Percentiles rank a stretch among this genome's conserved stretches.
Evolutionary conservation across 2,329 filamentous ascomycete genomes (phyloP).

Genomic region (Aspergillaceae sp.): DNA sequence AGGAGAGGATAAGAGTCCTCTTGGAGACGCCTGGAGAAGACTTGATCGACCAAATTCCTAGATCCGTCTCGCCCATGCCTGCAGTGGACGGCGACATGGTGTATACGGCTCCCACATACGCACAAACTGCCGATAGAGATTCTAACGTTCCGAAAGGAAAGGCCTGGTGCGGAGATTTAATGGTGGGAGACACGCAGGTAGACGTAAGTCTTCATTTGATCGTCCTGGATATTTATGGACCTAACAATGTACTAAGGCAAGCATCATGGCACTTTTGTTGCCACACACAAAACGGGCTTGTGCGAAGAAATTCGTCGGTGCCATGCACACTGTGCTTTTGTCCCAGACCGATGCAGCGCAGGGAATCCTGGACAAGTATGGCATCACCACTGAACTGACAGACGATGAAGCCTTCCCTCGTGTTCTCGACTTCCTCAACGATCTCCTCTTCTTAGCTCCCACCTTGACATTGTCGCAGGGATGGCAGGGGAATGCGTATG

Average conservation of each 20-base stretch:
- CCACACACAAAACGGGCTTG: conserved; percentile 13
- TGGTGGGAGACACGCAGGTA: conserved; percentile 42
- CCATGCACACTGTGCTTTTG: conserved; percentile 12
- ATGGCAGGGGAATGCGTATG: conserved; percentile 27
- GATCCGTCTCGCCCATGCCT: conserved; percentile 26
- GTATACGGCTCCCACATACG: conserved; percentile 15
- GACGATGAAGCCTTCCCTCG: conserved; percentile 37
- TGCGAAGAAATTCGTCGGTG: conserved; percentile 15
- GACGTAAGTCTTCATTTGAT: conserved; percentile 29
- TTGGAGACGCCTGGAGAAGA: conserved; percentile 33
- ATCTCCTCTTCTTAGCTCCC: conserved; percentile 41
- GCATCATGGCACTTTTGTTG: conserved; percentile 23
- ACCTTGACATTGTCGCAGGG: conserved; percentile 33
- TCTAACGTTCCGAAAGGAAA: conserved; percentile 31
- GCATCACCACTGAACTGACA: conserved; percentile 24
- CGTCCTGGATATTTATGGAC: too few relatives aligned
- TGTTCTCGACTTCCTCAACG: conserved; percentile 38
- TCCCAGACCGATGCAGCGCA: conserved; percentile 18
- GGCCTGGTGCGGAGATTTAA: conserved; percentile 39
- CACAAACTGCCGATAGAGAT: conserved; percentile 13
- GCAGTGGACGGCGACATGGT: conserved; percentile 39
- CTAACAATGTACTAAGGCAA: conserved; percentile 11
- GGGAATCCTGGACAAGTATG: conserved; percentile 32
- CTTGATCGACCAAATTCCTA: conserved; percentile 34
- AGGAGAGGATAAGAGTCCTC: conserved; percentile 37